These are phyloP conservation scores for Nepenthes gracilis DNA, from an alignment of 148 eudicot species.

Conservation along the genomic window DNA sequence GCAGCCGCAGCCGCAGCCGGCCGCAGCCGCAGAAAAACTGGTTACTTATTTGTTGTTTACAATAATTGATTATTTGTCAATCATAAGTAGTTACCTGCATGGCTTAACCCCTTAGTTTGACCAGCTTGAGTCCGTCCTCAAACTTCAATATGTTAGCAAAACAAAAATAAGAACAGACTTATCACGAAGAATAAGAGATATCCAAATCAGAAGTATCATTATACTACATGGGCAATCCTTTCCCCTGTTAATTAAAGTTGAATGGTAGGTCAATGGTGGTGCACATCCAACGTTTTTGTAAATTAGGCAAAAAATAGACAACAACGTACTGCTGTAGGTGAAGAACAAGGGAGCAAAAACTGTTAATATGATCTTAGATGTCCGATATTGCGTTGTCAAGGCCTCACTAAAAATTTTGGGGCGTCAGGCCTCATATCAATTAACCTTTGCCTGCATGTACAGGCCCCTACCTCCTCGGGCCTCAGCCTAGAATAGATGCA, in stretches of 20 bases:
- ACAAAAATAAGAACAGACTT: neutral
- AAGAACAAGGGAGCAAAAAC: too few species aligned
- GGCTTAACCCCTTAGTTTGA: constrained; percentile 87
- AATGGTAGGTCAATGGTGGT: too few species aligned
- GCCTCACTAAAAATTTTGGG: too few species aligned
- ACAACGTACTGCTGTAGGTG: too few species aligned
- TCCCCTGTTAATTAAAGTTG: neutral
- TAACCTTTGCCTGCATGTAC: neutral
- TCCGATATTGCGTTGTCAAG: too few species aligned
- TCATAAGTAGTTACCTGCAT: constrained; percentile 51
- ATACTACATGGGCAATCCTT: neutral
- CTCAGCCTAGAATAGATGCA: too few species aligned
- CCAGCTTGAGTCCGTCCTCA: constrained; percentile 95
- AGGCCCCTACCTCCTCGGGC: constrained; percentile 26
- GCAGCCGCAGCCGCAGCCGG: neutral
- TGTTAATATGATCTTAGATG: too few species aligned
- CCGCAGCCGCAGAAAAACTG: neutral
- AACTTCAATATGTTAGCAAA: constrained; percentile 31
- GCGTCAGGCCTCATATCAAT: neutral
- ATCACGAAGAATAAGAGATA: neutral
- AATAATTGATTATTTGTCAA: neutral
- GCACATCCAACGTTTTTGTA: too few species aligned
- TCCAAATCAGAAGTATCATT: neutral
- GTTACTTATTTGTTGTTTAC: neutral
- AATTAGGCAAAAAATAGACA: too few species aligned